Evolutionary conservation across 352 stramenopile species (phyloP), one percentile per base, ranked within the genome.

Genomic region (Phytophthora capsici): DNA sequence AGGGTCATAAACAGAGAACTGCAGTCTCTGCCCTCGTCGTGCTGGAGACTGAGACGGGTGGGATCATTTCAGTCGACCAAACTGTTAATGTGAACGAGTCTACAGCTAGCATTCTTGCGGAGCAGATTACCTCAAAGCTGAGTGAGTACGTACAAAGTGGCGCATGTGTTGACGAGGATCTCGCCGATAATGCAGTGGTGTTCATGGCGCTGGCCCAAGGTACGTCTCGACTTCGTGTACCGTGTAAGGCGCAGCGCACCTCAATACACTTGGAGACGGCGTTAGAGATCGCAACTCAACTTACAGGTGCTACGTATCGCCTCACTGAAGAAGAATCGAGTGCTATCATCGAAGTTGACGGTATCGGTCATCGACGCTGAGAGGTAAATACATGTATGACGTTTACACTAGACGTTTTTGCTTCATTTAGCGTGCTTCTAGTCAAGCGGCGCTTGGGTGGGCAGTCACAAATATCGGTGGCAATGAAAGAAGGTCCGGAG

Each of bases 121-220:
- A 66, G 8, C 66, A 79, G 19, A 71, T 85, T 2, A 66, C 64
- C 17, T 71, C 51, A 17, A 75, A 66, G 46, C 53, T 91, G 0
- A 32, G 14, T 2, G 53, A 69, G 17, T 68, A 82, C 20, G 4
- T 88, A 12, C 51, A 71, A 1, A 75, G 75, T 14, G 80, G 83
- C 14, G 66, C 82, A 3, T 93, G 82, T 37, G 70, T 93, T 32
- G 84, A 91, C 44, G 84, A 91, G 54, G 82, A 93, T 56, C 48
- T 93, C 1, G 82, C 84, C 0, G 84, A 93, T 66, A 91, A 93
- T 40, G 58, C 64, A 1, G 68, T 91, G 19, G 78, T 91, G 28
- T 90, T 80, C 51, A 90, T 93, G 82, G 77, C 79, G 10, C 69
- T 93, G 17, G 80, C 84, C 1, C 34, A 38, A 10, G 84, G 82